Conservation (phyloP, 345 rosid species). For the Salix suchowensis region DNA sequence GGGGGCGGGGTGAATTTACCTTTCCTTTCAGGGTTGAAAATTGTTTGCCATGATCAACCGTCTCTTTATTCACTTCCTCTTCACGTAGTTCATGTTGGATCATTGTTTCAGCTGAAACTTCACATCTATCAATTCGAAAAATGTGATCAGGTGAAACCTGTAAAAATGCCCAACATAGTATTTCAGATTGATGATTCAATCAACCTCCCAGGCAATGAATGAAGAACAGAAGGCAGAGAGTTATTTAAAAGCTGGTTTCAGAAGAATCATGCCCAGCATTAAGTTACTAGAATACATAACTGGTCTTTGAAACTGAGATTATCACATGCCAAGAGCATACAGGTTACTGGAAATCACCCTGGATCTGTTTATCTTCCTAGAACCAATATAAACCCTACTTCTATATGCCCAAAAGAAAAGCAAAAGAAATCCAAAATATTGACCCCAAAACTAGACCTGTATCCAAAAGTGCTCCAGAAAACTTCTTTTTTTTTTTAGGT, state of each 20-base stretch:
- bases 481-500: not conserved
- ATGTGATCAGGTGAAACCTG: conserved; percentile 86
- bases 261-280: not conserved
- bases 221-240: conserved; percentile 2
- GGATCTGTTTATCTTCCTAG: not conserved
- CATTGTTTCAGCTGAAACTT: conserved; percentile 36
- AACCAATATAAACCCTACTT: not conserved
- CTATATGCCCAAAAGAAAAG: not conserved
- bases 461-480: too few relatives aligned
- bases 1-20: conserved; percentile 36
- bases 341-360: not conserved
- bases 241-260: not conserved
- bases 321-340: not conserved
- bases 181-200: conserved; percentile 6
- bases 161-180: conserved; percentile 17
- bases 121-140: conserved; percentile 55
- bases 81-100: conserved; percentile 34
- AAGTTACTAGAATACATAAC: not conserved
- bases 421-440: not conserved
- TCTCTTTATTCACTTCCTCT: conserved; percentile 47
- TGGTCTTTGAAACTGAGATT: not conserved
- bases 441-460: not conserved
- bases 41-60: conserved; percentile 29
- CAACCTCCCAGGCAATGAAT: not conserved
- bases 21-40: conserved; percentile 37